Evolutionary conservation across 495 filamentous ascomycete genomes (phyloP).

Genomic region (Jackrogersella multiformis): DNA sequence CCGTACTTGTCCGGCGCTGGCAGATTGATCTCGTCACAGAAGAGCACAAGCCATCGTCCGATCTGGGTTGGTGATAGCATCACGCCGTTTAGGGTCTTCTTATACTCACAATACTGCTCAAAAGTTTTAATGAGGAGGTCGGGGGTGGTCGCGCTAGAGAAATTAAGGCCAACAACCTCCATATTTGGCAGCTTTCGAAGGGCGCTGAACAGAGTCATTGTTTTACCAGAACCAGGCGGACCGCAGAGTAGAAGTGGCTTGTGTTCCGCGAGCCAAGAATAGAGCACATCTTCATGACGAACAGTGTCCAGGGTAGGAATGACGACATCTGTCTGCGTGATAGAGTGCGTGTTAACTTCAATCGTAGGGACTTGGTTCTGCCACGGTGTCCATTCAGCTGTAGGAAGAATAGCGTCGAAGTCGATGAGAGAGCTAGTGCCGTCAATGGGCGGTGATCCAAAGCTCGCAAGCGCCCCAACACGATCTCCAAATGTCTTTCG

Average conservation of each 20-base stretch:
- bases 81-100: slow-evolving; percentile 95
- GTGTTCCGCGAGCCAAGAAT: slow-evolving; percentile 98
- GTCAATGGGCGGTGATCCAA: slow-evolving; percentile 82
- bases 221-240: slow-evolving; percentile 98
- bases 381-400: slow-evolving; percentile 89
- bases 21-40: slow-evolving; percentile 99
- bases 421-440: slow-evolving; percentile 87
- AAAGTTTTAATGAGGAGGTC: slow-evolving; percentile 98
- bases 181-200: slow-evolving; percentile 95
- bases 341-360: slow-evolving; percentile 96
- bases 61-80: slow-evolving; percentile 96
- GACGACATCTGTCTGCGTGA: slow-evolving; percentile 96
- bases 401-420: slow-evolving; percentile 87
- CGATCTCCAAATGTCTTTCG: slow-evolving; percentile 89
- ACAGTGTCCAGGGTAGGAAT: slow-evolving; percentile 97
- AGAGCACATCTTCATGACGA: slow-evolving; percentile 95
- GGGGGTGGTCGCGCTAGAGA: slow-evolving; percentile 97
- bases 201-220: slow-evolving; percentile 98
- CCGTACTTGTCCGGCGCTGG: slow-evolving; percentile 98
- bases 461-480: slow-evolving; percentile 78
- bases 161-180: slow-evolving; percentile 99
- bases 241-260: slow-evolving; percentile 96
- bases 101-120: slow-evolving; percentile 99
- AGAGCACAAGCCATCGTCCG: slow-evolving; percentile 96
- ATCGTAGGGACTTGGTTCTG: slow-evolving; percentile 92